These are phyloP conservation scores for Aspergillus nomiae DNA, from an alignment of 2,329 filamentous ascomycete genomes.

Conservation along the genomic window DNA sequence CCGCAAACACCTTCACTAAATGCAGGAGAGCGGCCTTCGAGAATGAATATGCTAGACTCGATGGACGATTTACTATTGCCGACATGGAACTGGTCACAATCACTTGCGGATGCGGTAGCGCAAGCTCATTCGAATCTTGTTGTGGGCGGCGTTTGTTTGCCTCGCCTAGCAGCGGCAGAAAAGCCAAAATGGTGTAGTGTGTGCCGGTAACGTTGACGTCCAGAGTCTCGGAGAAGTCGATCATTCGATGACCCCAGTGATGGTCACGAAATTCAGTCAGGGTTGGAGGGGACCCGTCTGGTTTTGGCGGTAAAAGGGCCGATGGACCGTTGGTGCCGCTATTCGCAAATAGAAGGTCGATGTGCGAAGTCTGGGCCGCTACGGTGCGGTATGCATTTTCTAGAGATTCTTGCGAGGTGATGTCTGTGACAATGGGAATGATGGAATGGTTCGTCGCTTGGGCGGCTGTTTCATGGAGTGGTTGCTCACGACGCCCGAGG, in stretches of 20 bases:
- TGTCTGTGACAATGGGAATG: constrained; percentile 49
- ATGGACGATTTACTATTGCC: neutral
- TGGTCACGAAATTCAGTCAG: constrained; percentile 45
- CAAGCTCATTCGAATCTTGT: neutral
- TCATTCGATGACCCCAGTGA: constrained; percentile 38
- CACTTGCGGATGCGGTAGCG: neutral
- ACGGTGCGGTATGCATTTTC: constrained; percentile 41
- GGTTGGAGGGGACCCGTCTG: constrained; percentile 22
- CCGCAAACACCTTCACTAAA: neutral
- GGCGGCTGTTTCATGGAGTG: constrained; percentile 47
- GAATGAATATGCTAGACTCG: neutral
- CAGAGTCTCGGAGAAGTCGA: constrained; percentile 32
- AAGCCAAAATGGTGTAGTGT: constrained; percentile 42
- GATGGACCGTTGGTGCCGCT: constrained; percentile 46
- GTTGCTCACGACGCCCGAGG: constrained; percentile 51
- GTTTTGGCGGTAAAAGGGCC: constrained; percentile 23
- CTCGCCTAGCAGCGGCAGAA: constrained; percentile 38
- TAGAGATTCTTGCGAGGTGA: constrained; percentile 47
- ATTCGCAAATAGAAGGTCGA: constrained; percentile 57
- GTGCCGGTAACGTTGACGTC: constrained; percentile 39
- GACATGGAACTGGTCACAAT: neutral
- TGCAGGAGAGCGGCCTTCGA: neutral
- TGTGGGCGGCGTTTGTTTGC: constrained; percentile 17
- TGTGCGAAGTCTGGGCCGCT: constrained; percentile 46
- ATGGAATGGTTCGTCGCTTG: constrained; percentile 40